Percentiles rank a stretch among this genome's conserved stretches.
These are phyloP conservation scores for Haplosporangium sp. DNA, from an alignment of 371 early-diverging fungal species.

Conservation along the genomic window DNA sequence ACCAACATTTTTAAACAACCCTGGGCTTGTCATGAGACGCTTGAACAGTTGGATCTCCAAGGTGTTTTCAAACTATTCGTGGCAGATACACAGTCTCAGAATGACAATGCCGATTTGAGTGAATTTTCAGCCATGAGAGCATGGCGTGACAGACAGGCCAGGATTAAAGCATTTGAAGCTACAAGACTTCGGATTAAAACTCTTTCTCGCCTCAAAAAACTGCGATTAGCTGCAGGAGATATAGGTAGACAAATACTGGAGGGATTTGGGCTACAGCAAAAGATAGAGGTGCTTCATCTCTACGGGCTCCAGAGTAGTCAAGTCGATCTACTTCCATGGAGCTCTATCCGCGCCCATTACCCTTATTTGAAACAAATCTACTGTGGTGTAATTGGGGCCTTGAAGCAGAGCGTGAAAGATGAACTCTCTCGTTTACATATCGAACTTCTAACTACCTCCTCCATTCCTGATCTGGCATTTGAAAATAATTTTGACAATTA, in stretches of 20 bases:
- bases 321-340: slow-evolving; percentile 15
- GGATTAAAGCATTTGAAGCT: slow-evolving; percentile 15
- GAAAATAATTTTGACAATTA: slow-evolving; percentile 19
- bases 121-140: slow-evolving; percentile 9
- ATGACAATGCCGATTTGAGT: not conserved
- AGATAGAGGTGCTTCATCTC: slow-evolving; percentile 29
- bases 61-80: slow-evolving; percentile 16
- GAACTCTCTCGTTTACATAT: slow-evolving; percentile 15
- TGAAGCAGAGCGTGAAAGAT: slow-evolving; percentile 6
- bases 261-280: slow-evolving; percentile 19
- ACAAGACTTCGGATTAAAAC: slow-evolving; percentile 18
- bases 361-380: slow-evolving; percentile 24
- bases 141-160: slow-evolving; percentile 14
- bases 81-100: not conserved
- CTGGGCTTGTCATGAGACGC: slow-evolving; percentile 28
- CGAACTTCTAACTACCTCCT: slow-evolving; percentile 20
- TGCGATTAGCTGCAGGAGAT: slow-evolving; percentile 23
- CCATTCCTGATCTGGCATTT: slow-evolving; percentile 32
- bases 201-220: slow-evolving; percentile 13
- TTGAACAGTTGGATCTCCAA: slow-evolving; percentile 37
- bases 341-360: slow-evolving; percentile 8
- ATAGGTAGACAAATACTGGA: slow-evolving; percentile 22
- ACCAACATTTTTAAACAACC: slow-evolving; percentile 21
- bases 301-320: slow-evolving; percentile 29
- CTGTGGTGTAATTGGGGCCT: slow-evolving; percentile 17